Base-by-base conservation (phyloP, 352 stramenopile genomes). In the Detonula confervacea region DNA sequence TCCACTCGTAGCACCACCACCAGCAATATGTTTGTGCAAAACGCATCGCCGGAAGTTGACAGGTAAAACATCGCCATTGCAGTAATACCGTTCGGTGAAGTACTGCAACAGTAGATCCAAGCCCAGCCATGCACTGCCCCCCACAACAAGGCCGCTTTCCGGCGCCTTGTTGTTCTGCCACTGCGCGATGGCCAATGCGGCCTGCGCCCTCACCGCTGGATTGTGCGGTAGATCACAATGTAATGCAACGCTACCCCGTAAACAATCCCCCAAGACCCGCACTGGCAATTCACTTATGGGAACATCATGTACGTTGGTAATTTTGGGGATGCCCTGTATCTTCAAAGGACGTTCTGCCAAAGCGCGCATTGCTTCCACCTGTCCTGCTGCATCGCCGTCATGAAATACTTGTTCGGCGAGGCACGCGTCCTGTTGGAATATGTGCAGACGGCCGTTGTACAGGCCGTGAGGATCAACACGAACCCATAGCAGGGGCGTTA, bases 131-230 rank as follows among this genome's bases (percentile, higher is more conserved):
- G 82, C 72, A 71, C 82, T 81, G 9, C 75, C 67, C 24, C 80
- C 85, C 1, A 88, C 66, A 30, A 78, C 61, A 77, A 89, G 76
- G 35, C 78, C 82, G 51, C 80, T 83, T 27, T 68, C 64, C 59
- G 86, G 88, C 33, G 83, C 88, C 72, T 93, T 91, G 42, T 92
- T 92, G 47, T 92, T 93, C 76, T 93, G 88, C 88, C 88, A 93
- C 46, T 93, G 88, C 16, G 77, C 88, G 59, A 93, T 92, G 29
- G 83, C 79, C 11, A 92, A 49, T 39, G 88, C 86, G 57, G 86
- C 88, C 78, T 93, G 86, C n/a, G 69, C 70, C 44, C 88, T 69
- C 24, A 93, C 75, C 12, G 77, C 74, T 51, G 88, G 86, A 27
- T 87, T 91, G 44, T 93, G 88, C 22, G 88, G 88, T 16, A 93